A percentile compares a stretch with the other conserved stretches of the same genome.
These are phyloP conservation scores for Sporothrix humicola DNA, from an alignment of 2,329 filamentous ascomycete genomes.

Conservation along the genomic window DNA sequence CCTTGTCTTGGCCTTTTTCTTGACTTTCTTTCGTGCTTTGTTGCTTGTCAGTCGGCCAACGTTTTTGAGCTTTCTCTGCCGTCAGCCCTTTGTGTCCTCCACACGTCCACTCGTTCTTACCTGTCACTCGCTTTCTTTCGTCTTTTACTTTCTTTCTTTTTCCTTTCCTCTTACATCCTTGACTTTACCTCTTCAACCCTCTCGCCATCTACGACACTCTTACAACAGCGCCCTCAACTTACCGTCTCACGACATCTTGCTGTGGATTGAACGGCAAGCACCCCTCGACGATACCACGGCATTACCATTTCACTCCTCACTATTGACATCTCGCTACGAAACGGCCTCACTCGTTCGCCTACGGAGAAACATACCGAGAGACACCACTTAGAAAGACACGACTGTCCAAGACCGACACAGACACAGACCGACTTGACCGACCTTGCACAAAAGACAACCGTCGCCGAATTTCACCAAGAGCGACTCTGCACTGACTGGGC, in stretches of 20 bases:
- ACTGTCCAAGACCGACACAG: background rate
- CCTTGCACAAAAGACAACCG: too few relatives aligned
- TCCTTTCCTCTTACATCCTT: background rate
- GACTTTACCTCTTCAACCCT: background rate
- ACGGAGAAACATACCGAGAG: constrained; percentile 12
- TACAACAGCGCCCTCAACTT: background rate
- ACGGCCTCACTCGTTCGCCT: background rate
- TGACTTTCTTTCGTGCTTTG: background rate
- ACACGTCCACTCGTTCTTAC: background rate
- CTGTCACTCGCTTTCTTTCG: background rate
- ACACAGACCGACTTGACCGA: background rate
- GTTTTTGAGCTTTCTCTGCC: background rate
- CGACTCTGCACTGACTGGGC: background rate
- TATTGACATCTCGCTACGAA: background rate
- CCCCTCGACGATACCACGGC: background rate
- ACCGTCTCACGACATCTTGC: background rate
- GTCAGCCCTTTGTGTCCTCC: background rate
- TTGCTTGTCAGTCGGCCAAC: background rate
- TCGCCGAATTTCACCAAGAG: too few relatives aligned
- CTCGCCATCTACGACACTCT: background rate
- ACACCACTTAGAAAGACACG: background rate
- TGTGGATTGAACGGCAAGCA: background rate
- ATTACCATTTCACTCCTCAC: background rate
- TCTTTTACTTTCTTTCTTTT: too few relatives aligned
- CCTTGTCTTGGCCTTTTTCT: background rate